Evolutionary conservation across 2,329 filamentous ascomycete species (phyloP).

Genomic region (Colletotrichum orchidophilum): DNA sequence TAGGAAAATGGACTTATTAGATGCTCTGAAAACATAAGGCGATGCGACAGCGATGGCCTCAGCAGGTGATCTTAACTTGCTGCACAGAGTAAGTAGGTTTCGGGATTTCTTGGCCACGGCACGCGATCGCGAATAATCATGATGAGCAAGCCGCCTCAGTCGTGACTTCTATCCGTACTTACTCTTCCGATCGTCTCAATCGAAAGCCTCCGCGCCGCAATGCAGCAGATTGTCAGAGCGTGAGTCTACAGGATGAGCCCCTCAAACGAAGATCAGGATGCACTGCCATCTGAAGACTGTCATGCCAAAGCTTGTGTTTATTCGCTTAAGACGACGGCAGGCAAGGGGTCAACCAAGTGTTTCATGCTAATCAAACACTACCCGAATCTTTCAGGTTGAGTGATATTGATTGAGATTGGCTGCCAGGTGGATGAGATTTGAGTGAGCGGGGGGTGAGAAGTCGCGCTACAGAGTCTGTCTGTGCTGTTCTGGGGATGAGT

Average conservation of each 20-base stretch:
- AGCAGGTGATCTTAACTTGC: too few species aligned
- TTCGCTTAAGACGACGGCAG: not conserved
- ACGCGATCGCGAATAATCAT: not conserved
- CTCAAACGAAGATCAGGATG: not conserved
- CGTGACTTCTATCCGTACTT: not conserved
- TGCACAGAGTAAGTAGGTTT: too few species aligned
- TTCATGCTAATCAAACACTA: slow-evolving; percentile 7
- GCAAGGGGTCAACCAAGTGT: not conserved
- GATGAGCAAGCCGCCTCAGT: not conserved
- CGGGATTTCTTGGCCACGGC: too few species aligned
- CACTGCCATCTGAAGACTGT: not conserved
- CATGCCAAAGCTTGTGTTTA: not conserved
- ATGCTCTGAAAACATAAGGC: too few species aligned
- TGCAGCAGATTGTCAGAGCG: not conserved
- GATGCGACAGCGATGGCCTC: too few species aligned
- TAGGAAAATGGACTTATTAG: too few species aligned
- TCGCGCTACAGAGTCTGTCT: too few species aligned
- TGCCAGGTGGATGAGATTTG: not conserved
- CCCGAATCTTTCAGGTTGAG: not conserved
- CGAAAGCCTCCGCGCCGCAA: not conserved
- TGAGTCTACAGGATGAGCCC: not conserved
- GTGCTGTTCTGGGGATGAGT: not conserved
- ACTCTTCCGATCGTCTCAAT: not conserved
- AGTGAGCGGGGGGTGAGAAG: not conserved
- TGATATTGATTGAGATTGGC: not conserved